Evolutionary conservation across 163 green algal genomes (phyloP).

Genomic region (Scenedesmus sp.): DNA sequence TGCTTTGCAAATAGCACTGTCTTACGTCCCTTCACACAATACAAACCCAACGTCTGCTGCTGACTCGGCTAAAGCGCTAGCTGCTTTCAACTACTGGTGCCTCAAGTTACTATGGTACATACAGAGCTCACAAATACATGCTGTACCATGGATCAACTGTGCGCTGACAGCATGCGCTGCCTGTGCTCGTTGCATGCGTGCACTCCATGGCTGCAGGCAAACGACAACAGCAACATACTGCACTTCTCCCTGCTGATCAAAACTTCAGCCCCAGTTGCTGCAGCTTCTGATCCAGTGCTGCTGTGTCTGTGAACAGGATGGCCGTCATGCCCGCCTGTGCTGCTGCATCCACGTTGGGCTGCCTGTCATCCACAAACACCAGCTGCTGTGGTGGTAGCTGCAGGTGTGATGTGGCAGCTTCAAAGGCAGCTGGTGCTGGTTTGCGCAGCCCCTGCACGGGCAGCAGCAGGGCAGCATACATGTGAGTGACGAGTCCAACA

Average conservation of each 20-base stretch:
- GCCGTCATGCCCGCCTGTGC: slow-evolving; percentile 64
- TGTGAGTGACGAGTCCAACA: too few relatives aligned
- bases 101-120: too few relatives aligned
- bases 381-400: slow-evolving; percentile 48
- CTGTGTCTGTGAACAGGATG: slow-evolving; percentile 69
- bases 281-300: slow-evolving; percentile 59
- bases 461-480: neutral
- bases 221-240: too few relatives aligned
- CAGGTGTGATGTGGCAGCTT: slow-evolving; percentile 58
- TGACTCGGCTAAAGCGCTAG: too few relatives aligned
- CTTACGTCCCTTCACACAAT: too few relatives aligned
- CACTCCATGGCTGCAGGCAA: too few relatives aligned
- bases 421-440: slow-evolving; percentile 70
- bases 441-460: slow-evolving; percentile 75
- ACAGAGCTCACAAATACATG: too few relatives aligned
- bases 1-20: too few relatives aligned
- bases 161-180: neutral
- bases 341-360: slow-evolving; percentile 76
- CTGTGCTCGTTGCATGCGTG: too few relatives aligned
- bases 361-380: slow-evolving; percentile 80
- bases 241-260: neutral
- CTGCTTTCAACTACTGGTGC: too few relatives aligned
- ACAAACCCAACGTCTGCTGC: too few relatives aligned
- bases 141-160: too few relatives aligned
- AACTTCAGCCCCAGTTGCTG: slow-evolving; percentile 54